phyloP scores from a whole-genome alignment of 106 monocot species.

The Gastrodia elata region DNA sequence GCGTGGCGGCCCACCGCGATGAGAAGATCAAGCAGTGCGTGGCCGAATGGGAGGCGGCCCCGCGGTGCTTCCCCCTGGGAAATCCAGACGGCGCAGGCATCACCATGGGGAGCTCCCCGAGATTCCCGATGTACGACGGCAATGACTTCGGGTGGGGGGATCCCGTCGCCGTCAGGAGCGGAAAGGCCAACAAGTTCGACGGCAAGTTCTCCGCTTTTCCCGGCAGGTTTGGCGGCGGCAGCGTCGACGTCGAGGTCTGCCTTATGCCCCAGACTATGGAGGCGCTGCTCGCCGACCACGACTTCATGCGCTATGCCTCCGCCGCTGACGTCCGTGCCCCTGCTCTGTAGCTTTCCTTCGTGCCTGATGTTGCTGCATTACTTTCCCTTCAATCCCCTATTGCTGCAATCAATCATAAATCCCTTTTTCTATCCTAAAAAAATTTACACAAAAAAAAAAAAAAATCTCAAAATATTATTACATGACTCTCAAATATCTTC shows the following conservation, averaged over 20 bases:
- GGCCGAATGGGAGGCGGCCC: conserved; percentile 55
- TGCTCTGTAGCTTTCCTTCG: no score
- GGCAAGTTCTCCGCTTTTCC: conserved; percentile 98
- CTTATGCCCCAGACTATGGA: conserved; percentile 70
- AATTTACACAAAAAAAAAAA: no score
- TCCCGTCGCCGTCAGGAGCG: conserved; percentile 70
- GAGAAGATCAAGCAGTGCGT: conserved; percentile 28
- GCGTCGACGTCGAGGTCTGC: conserved; percentile 78
- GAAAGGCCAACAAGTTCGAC: conserved; percentile 86
- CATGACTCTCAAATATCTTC: no score
- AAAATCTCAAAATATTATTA: no score
- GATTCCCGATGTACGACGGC: conserved; percentile 79
- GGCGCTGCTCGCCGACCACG: conserved; percentile 48
- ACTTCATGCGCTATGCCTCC: conserved; percentile 67
- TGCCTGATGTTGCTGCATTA: no score
- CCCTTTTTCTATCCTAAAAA: no score
- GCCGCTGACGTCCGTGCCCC: background rate
- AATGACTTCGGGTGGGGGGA: conserved; percentile 90
- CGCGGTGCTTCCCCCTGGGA: conserved; percentile 54
- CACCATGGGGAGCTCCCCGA: conserved; percentile 87
- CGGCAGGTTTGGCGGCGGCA: conserved; percentile 38
- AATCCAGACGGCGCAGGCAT: conserved; percentile 65
- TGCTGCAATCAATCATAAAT: no score
- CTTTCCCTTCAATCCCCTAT: no score
- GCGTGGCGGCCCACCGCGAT: conserved; percentile 32